Evolutionary conservation across 2,329 filamentous ascomycete genomes (phyloP).

Genomic region (Metarhizium anisopliae): DNA sequence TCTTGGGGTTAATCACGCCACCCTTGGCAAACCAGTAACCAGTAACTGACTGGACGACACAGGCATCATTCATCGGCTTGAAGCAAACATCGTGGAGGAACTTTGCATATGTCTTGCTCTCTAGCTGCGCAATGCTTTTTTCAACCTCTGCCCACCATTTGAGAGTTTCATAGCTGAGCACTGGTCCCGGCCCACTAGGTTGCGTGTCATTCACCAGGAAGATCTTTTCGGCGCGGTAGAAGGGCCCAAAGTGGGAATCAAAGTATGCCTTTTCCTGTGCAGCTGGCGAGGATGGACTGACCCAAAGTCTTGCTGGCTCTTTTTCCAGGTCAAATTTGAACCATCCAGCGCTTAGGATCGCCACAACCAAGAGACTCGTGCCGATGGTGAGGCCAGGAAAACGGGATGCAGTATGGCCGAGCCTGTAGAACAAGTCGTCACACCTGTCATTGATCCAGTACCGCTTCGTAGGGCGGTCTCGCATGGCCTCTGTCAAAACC

Average conservation of each 20-base stretch:
- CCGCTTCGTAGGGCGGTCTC: slow-evolving; percentile 67
- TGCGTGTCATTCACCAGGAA: slow-evolving; percentile 87
- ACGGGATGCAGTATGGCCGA: slow-evolving; percentile 72
- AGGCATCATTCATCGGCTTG: slow-evolving; percentile 82
- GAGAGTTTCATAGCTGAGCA: slow-evolving; percentile 81
- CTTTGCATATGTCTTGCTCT: slow-evolving; percentile 58
- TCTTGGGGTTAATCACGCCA: slow-evolving; percentile 23
- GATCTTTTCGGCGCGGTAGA: slow-evolving; percentile 87
- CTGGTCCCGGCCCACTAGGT: slow-evolving; percentile 55
- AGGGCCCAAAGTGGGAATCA: slow-evolving; percentile 86
- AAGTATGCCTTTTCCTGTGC: slow-evolving; percentile 93
- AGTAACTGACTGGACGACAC: slow-evolving; percentile 87
- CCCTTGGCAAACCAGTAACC: slow-evolving; percentile 70
- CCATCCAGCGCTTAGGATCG: slow-evolving; percentile 78
- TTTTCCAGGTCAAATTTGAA: slow-evolving; percentile 80
- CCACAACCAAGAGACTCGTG: slow-evolving; percentile 65
- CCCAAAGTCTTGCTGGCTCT: slow-evolving; percentile 88
- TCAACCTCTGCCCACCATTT: slow-evolving; percentile 93
- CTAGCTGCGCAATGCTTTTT: slow-evolving; percentile 61
- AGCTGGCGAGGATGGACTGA: slow-evolving; percentile 85
- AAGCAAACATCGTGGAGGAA: slow-evolving; percentile 82
- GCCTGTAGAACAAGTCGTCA: slow-evolving; percentile 67
- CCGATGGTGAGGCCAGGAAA: slow-evolving; percentile 81
- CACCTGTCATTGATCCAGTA: slow-evolving; percentile 81
- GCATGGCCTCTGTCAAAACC: slow-evolving; percentile 64